Percentiles rank a stretch among this genome's conserved stretches.
These are phyloP conservation scores for Corrigiola litoralis DNA, from an alignment of 179 eudicot species.

Conservation along the genomic window DNA sequence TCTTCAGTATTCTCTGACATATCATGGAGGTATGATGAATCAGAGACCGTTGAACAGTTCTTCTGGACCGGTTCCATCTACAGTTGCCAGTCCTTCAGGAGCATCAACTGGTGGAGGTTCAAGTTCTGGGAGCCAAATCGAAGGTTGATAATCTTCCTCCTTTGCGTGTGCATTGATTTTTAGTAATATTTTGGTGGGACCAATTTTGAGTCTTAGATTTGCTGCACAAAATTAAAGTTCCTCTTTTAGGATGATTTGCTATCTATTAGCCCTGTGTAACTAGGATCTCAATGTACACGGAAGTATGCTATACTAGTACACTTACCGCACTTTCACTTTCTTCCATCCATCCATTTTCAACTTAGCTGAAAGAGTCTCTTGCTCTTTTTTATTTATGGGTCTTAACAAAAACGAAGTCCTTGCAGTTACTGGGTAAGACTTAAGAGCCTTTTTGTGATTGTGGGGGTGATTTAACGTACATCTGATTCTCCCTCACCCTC, in stretches of 20 bases:
- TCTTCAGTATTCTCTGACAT: constrained; percentile 65
- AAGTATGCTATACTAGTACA: neutral
- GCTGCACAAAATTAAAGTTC: neutral
- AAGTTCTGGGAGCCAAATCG: constrained; percentile 65
- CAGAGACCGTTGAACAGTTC: constrained; percentile 57
- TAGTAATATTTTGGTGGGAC: neutral
- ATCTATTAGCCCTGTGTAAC: neutral
- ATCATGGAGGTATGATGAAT: constrained; percentile 63
- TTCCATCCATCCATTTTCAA: too few species aligned
- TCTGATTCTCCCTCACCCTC: neutral
- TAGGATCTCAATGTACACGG: neutral
- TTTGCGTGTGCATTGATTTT: neutral
- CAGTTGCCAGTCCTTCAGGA: constrained; percentile 52
- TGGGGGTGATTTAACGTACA: too few species aligned
- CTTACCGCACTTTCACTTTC: neutral
- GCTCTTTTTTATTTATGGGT: too few species aligned
- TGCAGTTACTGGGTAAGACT: too few species aligned
- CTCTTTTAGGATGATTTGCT: neutral
- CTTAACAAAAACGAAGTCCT: too few species aligned
- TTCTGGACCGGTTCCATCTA: constrained; percentile 45
- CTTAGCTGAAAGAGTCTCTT: neutral
- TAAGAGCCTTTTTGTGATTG: too few species aligned
- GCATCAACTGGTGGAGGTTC: constrained; percentile 70
- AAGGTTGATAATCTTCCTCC: constrained; percentile 46
- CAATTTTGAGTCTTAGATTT: neutral